These are phyloP conservation scores for Plasmodium cynomolgi DNA, from an alignment of 169 alveolate species.

Conservation along the genomic window DNA sequence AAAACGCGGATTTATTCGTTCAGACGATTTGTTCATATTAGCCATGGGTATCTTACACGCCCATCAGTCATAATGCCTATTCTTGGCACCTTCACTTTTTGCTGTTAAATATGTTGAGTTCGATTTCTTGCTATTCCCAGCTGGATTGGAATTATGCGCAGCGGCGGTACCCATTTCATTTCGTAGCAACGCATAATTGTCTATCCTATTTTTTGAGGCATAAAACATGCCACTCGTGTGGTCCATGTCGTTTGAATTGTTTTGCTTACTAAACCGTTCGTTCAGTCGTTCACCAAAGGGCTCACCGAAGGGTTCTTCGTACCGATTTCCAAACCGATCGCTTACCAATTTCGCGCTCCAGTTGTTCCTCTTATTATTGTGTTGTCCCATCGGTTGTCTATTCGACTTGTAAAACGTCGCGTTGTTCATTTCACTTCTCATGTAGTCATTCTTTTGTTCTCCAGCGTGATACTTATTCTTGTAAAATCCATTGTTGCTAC, in stretches of 20 bases:
- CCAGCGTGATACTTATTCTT: constrained; percentile 10
- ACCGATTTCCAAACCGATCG: neutral
- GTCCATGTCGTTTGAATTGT: constrained; percentile 16
- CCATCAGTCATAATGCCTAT: neutral
- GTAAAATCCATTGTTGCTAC: neutral
- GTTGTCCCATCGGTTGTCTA: neutral
- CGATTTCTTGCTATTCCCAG: constrained; percentile 11
- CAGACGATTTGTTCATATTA: neutral
- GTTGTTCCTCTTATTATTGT: neutral
- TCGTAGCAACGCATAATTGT: neutral
- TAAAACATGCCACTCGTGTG: neutral
- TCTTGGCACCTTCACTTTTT: constrained; percentile 2
- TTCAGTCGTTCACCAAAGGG: neutral
- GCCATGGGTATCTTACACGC: neutral
- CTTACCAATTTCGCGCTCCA: constrained; percentile 11
- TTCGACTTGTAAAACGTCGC: neutral
- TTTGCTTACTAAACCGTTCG: constrained; percentile 27
- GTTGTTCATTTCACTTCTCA: constrained; percentile 12
- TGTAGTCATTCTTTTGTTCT: constrained; percentile 10
- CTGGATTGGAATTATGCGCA: neutral
- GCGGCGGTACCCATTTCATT: neutral
- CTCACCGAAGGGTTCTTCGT: neutral
- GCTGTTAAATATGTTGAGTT: neutral
- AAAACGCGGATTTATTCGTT: neutral
- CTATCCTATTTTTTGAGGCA: constrained; percentile 3